Evolutionary conservation across 2,329 filamentous ascomycete genomes (phyloP).

Genomic region (Colletotrichum somersetense): DNA sequence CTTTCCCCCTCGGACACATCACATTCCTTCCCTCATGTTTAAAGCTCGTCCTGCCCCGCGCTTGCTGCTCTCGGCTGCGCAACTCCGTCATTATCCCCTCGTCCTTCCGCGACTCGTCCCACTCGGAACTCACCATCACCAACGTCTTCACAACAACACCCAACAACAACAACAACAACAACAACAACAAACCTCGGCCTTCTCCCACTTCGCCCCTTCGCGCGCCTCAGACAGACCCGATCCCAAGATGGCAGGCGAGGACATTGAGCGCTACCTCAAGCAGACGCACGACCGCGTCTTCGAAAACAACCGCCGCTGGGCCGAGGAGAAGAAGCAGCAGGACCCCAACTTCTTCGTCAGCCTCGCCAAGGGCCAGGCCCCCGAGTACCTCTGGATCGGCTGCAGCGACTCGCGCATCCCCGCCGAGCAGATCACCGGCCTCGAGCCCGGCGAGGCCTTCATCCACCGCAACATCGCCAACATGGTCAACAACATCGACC

Average conservation of each 20-base stretch:
- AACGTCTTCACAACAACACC: background rate
- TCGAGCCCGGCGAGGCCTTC: conserved; percentile 91
- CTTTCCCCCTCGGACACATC: background rate
- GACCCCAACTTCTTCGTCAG: conserved; percentile 76
- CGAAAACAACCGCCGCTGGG: conserved; percentile 77
- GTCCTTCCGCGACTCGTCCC: conserved; percentile 7
- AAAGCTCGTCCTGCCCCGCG: conserved; percentile 31
- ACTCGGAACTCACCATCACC: conserved; percentile 6
- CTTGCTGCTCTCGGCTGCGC: conserved; percentile 27
- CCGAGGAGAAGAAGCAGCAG: conserved; percentile 65
- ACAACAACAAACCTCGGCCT: conserved; percentile 3
- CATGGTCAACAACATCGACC: conserved; percentile 82
- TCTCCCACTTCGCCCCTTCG: conserved; percentile 20
- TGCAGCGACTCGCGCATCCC: conserved; percentile 92
- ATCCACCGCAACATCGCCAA: conserved; percentile 97
- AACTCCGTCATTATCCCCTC: conserved; percentile 7
- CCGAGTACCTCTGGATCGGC: conserved; percentile 88
- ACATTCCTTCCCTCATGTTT: conserved; percentile 23
- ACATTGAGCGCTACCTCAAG: conserved; percentile 62
- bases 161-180: background rate
- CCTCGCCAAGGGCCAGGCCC: conserved; percentile 73
- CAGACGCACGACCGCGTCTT: conserved; percentile 77
- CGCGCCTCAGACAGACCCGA: conserved; percentile 20
- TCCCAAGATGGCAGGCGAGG: conserved; percentile 41
- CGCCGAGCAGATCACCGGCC: conserved; percentile 87